These are phyloP conservation scores for Trichosporon inkin DNA, from an alignment of 1,284 basidiomycete genomes.

Conservation along the genomic window DNA sequence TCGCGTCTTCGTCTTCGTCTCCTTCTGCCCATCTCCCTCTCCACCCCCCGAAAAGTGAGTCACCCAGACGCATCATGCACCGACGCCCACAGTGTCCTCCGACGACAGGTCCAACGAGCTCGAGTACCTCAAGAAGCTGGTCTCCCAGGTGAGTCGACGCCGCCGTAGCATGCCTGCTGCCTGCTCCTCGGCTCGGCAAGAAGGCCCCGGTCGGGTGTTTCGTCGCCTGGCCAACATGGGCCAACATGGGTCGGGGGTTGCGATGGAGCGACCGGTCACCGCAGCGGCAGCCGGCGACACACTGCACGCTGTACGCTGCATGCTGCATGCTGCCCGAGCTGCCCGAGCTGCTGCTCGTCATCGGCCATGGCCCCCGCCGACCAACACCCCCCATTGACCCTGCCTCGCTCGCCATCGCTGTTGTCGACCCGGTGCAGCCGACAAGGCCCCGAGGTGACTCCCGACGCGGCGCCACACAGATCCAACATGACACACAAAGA, in stretches of 20 bases:
- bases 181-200: background rate
- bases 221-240: background rate
- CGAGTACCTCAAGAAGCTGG: constrained; percentile 83
- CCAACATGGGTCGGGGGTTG: background rate
- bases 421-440: too few species aligned
- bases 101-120: constrained; percentile 56
- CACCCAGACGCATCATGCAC: background rate
- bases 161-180: background rate
- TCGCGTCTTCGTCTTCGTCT: background rate
- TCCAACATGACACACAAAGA: background rate
- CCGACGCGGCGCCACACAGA: background rate
- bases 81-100: constrained; percentile 18
- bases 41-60: constrained; percentile 2
- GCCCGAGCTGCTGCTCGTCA: too few species aligned
- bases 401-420: too few species aligned
- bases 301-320: background rate
- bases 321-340: background rate
- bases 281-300: too few species aligned
- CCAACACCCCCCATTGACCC: too few species aligned
- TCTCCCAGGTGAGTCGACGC: constrained; percentile 56
- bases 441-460: too few species aligned
- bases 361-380: too few species aligned
- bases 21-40: background rate
- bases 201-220: background rate
- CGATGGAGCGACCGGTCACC: too few species aligned